Base-by-base conservation (phyloP, 2,329 filamentous ascomycete genomes). In the Colletotrichum tanaceti region DNA sequence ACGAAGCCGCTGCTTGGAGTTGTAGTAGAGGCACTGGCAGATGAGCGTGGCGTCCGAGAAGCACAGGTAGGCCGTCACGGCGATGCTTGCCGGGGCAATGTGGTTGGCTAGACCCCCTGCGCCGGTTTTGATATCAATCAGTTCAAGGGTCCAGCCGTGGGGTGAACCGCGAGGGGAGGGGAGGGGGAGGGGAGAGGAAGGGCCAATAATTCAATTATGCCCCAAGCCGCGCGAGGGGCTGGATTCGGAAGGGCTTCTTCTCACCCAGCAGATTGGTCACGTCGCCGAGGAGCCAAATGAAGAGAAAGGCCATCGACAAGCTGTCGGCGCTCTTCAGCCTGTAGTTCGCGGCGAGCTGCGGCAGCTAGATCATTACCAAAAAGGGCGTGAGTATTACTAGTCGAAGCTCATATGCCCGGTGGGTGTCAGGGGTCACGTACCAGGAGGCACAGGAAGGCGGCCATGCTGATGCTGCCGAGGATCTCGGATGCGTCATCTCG, bases 381-480 rank as follows among this genome's bases (percentile, higher is more conserved):
- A n/a, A n/a, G 2, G 63, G 38, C n/a, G 16, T 32, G 3, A 28
- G 7, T 3, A n/a, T n/a, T n/a, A n/a, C n/a, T n/a, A 7, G 6
- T 20, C 3, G 1, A 16, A 6, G 22, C 10, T n/a, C n/a, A n/a
- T n/a, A 7, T 4, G 18, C 2, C 1, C 14, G n/a, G n/a, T n/a
- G n/a, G 13, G n/a, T 2, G 7, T 7, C 11, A 20, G 2, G 2
- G 3, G 22, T 14, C 16, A 28, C 39, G 39, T 22, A 67, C 64
- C 52, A 63, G 52, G 6, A 67, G 59, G 35, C 64, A 63, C n/a
- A 67, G 47, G n/a, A 67, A 67, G 13, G 64, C 64, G n/a, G 64
- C 52, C 64, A 67, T 67, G 11, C 64, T 67, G 39, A 67, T 63
- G 22, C 64, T 67, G 20, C 64, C 64, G 24, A 67, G 52, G 18